Evolutionary conservation across 495 filamentous ascomycete genomes (phyloP), one percentile per base, ranked within the genome.

Genomic region (Platismatia glauca): DNA sequence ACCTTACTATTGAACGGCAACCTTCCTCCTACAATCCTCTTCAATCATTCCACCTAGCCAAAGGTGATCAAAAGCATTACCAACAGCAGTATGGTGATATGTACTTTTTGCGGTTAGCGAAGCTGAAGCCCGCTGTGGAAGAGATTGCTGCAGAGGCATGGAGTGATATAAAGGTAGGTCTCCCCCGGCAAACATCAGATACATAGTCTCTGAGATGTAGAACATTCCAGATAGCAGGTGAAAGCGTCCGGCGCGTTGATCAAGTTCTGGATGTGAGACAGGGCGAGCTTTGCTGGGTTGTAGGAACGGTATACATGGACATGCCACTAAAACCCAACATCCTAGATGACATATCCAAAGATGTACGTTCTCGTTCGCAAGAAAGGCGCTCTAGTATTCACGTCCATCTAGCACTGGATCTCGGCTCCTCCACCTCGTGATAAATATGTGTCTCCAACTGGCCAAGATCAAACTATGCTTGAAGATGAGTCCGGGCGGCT

Each of bases 401-500:
- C 33, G 22, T 29, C 7, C 44, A 20, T 56, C 22, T 65, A 93
- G 87, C 88, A 90, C 69, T 96, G 89, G 84, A 89, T 93, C 37
- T 84, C 86, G 3, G 89, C 89, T 2, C 91, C 90, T n/a, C 84
- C 86, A 33, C 80, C 87, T n/a, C 78, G 86, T 55, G 81, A 84
- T 60, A 94, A 91, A 62, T 97, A 95, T 72, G 75, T 82, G 62
- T 74, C 76, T 8, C 77, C 77, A 2, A 79, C 80, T 22, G 85
- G 80, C 34, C 67, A 72, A 3, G 84, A 89, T 65, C 78, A 89
- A 43, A 83, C 87, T 57, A 96, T 91, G 85, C 77, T 99, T 41
- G 95, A 99, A 71, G 95, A 99, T 71, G 93, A 97, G 70, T 96
- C 90, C 9, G 95, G 95, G 29, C 86, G 95, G n/a, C 74, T 99